Base-by-base conservation (phyloP, 805 yeast genomes). In the Myxozyma sirexii region DNA sequence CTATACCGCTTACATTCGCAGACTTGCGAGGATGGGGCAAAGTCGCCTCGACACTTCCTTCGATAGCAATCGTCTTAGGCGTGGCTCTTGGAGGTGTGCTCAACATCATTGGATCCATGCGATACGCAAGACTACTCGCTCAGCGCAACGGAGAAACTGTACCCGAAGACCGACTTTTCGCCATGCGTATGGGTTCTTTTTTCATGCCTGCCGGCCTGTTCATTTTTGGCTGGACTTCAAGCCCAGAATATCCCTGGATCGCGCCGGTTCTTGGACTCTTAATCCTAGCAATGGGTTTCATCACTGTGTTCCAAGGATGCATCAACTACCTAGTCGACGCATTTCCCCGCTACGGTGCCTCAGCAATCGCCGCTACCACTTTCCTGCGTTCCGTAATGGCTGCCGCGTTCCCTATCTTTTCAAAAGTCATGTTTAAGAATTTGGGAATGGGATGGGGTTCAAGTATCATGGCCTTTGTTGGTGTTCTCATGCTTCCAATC, bases 331-430 rank as follows among this genome's bases (percentile, higher is more conserved):
- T 85, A 60, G 83, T 85, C 48, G 88, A 85, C 69, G 76, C 86
- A 50, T 84, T 82, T 68, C 76, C 82, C 37, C 71, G 76, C 48
- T 81, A 78, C 64, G 84, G 87, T 4, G 88, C 88, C 1, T 80
- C 86, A 13, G 86, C 87, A 1, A 75, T 84, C 57, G 87, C 89
- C 1, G 87, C 84, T 5, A 83, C 83, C 64, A 82, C 87, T 1
- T 79, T 84, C 57, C 69, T 81, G 53, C 77, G 88, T 70, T 82
- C 87, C 0, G 72, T 79, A 2, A 80, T 82, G 71, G 89, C 83
- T 39, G 86, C 84, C 37, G 79, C 77, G 0, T 84, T 85, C 77
- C 88, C 89, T 19, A 71, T 84, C 48, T 84, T 84, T 69, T 80
- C 84, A 1, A 70, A 74, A 37, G 80, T 77, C 59, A 77, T 84